phyloP scores from a whole-genome alignment of 345 rosid species.

The Euphorbia peplus region DNA sequence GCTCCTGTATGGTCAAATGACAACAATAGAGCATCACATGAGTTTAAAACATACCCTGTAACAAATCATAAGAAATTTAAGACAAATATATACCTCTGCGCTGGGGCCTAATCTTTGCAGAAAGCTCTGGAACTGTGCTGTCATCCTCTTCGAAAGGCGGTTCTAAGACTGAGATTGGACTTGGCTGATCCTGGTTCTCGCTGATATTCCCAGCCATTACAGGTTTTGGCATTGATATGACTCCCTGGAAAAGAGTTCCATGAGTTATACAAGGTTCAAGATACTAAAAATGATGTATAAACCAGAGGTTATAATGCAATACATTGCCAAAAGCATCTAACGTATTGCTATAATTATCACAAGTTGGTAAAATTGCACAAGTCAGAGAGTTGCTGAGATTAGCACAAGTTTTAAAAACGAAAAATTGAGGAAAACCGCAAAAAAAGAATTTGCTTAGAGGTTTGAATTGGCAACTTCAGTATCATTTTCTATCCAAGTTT shows the following conservation, averaged over 20 bases:
- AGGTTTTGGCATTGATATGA: conserved; percentile 41
- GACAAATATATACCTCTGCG: conserved; percentile 36
- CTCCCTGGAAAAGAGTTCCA: conserved; percentile 44
- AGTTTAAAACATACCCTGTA: neutral
- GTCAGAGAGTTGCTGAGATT: neutral
- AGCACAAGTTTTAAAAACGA: neutral
- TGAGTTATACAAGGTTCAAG: neutral
- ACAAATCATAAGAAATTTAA: neutral
- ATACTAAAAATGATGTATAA: neutral
- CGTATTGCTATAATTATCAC: neutral
- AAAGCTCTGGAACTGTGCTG: conserved; percentile 36
- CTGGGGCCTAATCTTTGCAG: conserved; percentile 36
- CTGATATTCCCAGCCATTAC: conserved; percentile 31
- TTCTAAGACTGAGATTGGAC: conserved; percentile 87
- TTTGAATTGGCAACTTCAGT: neutral
- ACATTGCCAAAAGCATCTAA: neutral
- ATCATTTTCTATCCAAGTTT: neutral
- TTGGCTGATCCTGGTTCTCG: conserved; percentile 90
- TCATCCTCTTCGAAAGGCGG: conserved; percentile 68
- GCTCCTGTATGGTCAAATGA: conserved; percentile 36
- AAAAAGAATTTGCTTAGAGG: conserved; percentile 3
- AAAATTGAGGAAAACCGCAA: neutral
- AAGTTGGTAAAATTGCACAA: neutral
- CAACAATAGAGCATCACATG: neutral
- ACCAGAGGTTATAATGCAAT: neutral